phyloP scores from a whole-genome alignment of 2,329 filamentous ascomycete species.

The Zymoseptoria crescenta region DNA sequence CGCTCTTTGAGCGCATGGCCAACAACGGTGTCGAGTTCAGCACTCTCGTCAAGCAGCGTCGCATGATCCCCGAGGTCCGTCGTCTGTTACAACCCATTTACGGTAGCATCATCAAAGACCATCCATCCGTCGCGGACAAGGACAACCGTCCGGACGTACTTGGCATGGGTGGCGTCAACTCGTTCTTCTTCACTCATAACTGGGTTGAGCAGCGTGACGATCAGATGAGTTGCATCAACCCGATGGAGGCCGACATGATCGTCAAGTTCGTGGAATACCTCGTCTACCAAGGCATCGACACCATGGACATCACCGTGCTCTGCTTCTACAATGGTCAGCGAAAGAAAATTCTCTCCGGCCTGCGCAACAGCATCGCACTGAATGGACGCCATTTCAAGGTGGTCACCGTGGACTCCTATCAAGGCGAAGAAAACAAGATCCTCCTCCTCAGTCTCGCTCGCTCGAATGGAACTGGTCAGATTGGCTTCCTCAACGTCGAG shows the following conservation, averaged over 20 bases:
- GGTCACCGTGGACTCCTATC: constrained; percentile 79
- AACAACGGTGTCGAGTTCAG: constrained; percentile 55
- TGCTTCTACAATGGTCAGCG: constrained; percentile 86
- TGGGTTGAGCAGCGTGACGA: constrained; percentile 59
- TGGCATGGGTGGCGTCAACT: constrained; percentile 55
- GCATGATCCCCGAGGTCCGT: constrained; percentile 64
- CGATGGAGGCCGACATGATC: constrained; percentile 67
- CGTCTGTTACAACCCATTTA: constrained; percentile 57
- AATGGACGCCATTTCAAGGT: constrained; percentile 44
- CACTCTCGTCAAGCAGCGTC: constrained; percentile 60
- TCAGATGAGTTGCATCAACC: constrained; percentile 61
- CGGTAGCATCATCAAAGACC: constrained; percentile 47
- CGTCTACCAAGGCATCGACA: constrained; percentile 54
- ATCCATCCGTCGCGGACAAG: constrained; percentile 44
- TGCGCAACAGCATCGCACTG: constrained; percentile 28
- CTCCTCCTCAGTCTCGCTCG: constrained; percentile 74
- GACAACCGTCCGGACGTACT: constrained; percentile 45
- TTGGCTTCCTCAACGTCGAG: constrained; percentile 66
- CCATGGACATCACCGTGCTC: constrained; percentile 63
- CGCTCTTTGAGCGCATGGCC: constrained; percentile 74
- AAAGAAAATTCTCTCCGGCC: constrained; percentile 50
- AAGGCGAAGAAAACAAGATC: constrained; percentile 84
- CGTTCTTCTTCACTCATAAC: constrained; percentile 56
- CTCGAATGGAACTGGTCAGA: constrained; percentile 49
- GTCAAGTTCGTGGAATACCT: constrained; percentile 65